A percentile compares a stretch with the other conserved stretches of the same genome.
Conservation (phyloP, 495 filamentous ascomycete genomes). For the Penicillium paxilli region DNA sequence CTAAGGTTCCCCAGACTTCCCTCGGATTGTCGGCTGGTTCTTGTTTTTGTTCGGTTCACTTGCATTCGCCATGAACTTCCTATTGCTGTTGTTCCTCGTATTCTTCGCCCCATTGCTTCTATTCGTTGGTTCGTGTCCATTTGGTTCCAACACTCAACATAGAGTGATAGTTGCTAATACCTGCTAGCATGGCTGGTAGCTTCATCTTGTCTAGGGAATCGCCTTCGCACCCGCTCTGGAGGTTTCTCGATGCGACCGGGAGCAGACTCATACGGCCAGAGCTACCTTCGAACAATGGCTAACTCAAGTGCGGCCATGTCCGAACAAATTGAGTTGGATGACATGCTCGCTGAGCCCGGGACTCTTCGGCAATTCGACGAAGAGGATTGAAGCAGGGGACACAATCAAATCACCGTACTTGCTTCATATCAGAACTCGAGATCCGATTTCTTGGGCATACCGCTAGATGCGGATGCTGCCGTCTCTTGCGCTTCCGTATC, state of each 20-base stretch:
- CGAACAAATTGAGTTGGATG: slow-evolving; percentile 64
- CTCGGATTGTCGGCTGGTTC: background rate
- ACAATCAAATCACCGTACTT: background rate
- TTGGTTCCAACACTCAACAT: background rate
- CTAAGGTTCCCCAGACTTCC: too few relatives aligned
- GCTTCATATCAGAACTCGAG: slow-evolving; percentile 65
- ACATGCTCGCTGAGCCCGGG: slow-evolving; percentile 53
- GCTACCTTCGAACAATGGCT: slow-evolving; percentile 56
- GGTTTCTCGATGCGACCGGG: slow-evolving; percentile 35
- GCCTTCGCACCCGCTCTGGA: slow-evolving; percentile 46
- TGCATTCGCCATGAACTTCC: slow-evolving; percentile 44
- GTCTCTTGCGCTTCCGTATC: slow-evolving; percentile 69
- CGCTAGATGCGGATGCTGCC: slow-evolving; percentile 34
- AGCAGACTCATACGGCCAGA: slow-evolving; percentile 49
- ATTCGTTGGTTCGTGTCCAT: slow-evolving; percentile 39
- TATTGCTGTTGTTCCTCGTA: slow-evolving; percentile 50
- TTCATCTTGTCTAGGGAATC: slow-evolving; percentile 60
- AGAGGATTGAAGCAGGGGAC: slow-evolving; percentile 31
- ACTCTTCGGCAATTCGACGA: slow-evolving; percentile 31
- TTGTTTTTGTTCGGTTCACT: background rate
- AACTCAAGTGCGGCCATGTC: slow-evolving; percentile 55
- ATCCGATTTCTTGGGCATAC: slow-evolving; percentile 62
- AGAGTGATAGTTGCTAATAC: slow-evolving; percentile 20
- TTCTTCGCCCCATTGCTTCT: slow-evolving; percentile 49
- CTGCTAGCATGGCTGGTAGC: slow-evolving; percentile 53